Evolutionary conservation across 2,329 filamentous ascomycete genomes (phyloP), one percentile per base, ranked within the genome.

Genomic region (Zalaria obscura): DNA sequence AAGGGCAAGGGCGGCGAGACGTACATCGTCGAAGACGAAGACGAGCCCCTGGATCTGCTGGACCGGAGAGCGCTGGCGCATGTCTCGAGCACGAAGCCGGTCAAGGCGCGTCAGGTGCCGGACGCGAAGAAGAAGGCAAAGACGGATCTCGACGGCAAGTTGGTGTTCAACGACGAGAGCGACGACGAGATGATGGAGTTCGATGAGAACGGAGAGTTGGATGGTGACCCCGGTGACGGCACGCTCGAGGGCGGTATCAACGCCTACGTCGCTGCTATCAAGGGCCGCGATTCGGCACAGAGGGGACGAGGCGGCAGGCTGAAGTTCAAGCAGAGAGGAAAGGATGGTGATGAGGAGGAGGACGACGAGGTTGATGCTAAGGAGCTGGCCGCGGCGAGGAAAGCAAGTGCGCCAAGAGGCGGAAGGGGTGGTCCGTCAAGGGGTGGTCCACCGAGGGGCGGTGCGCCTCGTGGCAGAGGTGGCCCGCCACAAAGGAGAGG

Each of bases 11-110:
- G 50, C 50, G 67, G 60, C 53, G 78, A 77, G 53, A 76, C 82
- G 1, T 98, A 91, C 62, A 96, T 98, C 52, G 75, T 94, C 46
- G 89, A 96, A 66, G 83, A 93, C 46, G 86, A 93, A 44, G 84
- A 93, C 52, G 91, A 96, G 60, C 91, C 91, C 1, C 79, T 98
- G 35, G 91, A 98, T 66, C 74, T 98, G 36, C 75, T 98, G 10
- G 89, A 91, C 55, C 83, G 85, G 47, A 81, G 80, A 57, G 86
- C 88, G 5, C 75, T 98, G 35, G 89, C 86, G 41, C 91, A 86
- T 58, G 95, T 98, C 54, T 94, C 88, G 3, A 85, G 84, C 4
- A 94, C 86, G 7, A 89, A 87, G 60, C 89, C 88, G 3, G 63
- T 73, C 42, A 80, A 77, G 57, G 62, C 73, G 50, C 74, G 74